phyloP scores from a whole-genome alignment of 768 basidiomycete species.

The Rhodotorula paludigena region DNA sequence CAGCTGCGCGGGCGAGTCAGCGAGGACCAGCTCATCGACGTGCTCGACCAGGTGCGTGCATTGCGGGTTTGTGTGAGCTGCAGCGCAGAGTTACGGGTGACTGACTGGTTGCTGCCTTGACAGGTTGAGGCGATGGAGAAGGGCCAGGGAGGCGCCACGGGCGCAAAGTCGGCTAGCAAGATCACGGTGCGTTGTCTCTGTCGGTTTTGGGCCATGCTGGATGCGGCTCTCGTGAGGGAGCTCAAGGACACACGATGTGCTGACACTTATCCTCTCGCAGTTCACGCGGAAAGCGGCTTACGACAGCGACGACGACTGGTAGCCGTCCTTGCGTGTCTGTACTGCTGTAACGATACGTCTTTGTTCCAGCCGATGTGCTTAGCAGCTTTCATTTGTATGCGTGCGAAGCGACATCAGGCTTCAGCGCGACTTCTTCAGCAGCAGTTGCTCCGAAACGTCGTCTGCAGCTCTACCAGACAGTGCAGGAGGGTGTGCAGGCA shows the following conservation, averaged over 20 bases:
- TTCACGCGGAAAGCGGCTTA: constrained; percentile 46
- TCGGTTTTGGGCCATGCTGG: too few relatives aligned
- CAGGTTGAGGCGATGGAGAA: constrained; percentile 58
- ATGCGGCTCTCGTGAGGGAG: too few relatives aligned
- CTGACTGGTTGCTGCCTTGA: neutral
- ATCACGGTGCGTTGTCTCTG: constrained; percentile 48
- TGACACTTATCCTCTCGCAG: neutral
- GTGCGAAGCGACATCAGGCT: too few relatives aligned
- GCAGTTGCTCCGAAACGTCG: too few relatives aligned
- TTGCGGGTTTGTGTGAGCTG: neutral
- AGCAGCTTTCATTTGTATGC: neutral
- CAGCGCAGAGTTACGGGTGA: neutral
- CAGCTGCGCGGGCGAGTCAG: constrained; percentile 70
- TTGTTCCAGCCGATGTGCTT: too few relatives aligned
- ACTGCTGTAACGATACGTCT: neutral
- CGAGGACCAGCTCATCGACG: constrained; percentile 74
- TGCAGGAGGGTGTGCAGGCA: too few relatives aligned
- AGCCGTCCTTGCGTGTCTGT: neutral
- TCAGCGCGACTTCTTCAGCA: too few relatives aligned
- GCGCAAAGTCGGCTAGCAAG: constrained; percentile 49
- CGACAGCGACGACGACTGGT: constrained; percentile 57
- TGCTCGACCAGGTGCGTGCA: constrained; percentile 69
- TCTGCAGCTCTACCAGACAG: too few relatives aligned
- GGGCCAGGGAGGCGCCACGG: constrained; percentile 38
- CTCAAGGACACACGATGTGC: too few relatives aligned